phyloP scores from a whole-genome alignment of 768 basidiomycete species.

The Tylopilus cervinicoccineus region DNA sequence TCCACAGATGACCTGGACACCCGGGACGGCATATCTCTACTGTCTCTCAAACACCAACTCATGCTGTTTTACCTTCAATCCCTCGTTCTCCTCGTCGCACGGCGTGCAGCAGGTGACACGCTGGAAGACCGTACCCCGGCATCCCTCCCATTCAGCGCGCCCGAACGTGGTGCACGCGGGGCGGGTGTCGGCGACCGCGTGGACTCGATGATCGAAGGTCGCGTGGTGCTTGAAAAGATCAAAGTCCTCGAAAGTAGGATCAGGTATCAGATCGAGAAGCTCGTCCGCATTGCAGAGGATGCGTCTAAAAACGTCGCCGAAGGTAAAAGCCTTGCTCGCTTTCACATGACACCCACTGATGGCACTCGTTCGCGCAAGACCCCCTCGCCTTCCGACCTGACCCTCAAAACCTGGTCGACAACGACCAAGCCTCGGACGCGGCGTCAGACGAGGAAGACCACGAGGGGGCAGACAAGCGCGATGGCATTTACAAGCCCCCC shows the following conservation, averaged over 20 bases:
- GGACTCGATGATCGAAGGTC: slow-evolving; percentile 72
- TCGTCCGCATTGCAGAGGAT: slow-evolving; percentile 74
- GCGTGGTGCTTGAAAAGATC: slow-evolving; percentile 86
- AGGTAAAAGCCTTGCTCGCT: slow-evolving; percentile 41
- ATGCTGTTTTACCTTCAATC: slow-evolving; percentile 85
- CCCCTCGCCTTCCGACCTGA: slow-evolving; percentile 92
- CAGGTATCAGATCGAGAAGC: slow-evolving; percentile 94
- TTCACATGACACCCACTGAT: background rate
- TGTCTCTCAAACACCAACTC: slow-evolving; percentile 83
- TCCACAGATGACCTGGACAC: slow-evolving; percentile 42
- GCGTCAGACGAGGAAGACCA: slow-evolving; percentile 29
- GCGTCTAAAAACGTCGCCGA: slow-evolving; percentile 44
- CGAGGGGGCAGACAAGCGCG: slow-evolving; percentile 23
- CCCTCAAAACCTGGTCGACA: slow-evolving; percentile 62
- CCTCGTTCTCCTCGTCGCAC: slow-evolving; percentile 68
- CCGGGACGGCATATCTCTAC: slow-evolving; percentile 82
- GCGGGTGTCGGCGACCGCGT: slow-evolving; percentile 67
- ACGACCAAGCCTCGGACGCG: slow-evolving; percentile 31
- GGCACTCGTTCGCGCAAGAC: slow-evolving; percentile 44
- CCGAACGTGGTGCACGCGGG: slow-evolving; percentile 53
- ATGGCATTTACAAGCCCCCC: slow-evolving; percentile 78
- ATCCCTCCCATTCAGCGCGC: slow-evolving; percentile 46
- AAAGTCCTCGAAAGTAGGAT: slow-evolving; percentile 81
- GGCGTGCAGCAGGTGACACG: slow-evolving; percentile 64
- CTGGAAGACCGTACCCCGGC: slow-evolving; percentile 50